Evolutionary conservation across 2,329 filamentous ascomycete genomes (phyloP).

Genomic region (Fonsecaea erecta): DNA sequence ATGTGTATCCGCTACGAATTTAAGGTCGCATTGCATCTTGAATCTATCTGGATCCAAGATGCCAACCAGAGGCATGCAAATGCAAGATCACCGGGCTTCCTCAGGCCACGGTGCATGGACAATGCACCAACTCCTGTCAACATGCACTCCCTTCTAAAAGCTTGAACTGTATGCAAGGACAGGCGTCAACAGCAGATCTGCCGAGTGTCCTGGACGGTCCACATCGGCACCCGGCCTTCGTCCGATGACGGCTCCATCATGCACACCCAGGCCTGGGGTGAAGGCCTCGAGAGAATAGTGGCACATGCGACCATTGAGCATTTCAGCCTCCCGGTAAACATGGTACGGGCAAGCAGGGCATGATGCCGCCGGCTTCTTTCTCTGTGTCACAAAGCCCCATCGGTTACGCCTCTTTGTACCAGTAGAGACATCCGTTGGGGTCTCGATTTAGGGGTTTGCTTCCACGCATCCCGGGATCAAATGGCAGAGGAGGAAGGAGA

Average conservation of each 20-base stretch:
- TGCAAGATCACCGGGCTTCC: constrained; percentile 25
- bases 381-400: background rate
- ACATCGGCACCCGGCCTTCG: background rate
- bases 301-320: background rate
- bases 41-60: constrained; percentile 9
- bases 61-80: constrained; percentile 22
- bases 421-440: background rate
- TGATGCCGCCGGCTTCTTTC: background rate
- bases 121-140: background rate
- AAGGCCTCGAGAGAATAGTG: background rate
- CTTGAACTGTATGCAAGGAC: constrained; percentile 5
- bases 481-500: background rate
- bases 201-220: background rate
- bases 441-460: background rate
- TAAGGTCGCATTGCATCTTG: constrained; percentile 35
- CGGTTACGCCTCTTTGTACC: background rate
- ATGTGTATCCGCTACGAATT: constrained; percentile 28
- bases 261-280: background rate
- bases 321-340: background rate
- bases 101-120: constrained; percentile 14
- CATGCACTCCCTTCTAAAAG: background rate
- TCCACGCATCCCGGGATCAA: background rate
- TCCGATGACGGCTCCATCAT: background rate
- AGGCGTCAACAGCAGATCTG: background rate
- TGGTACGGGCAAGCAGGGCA: background rate